These are phyloP conservation scores for Candida boleticola DNA, from an alignment of 805 yeast species.

Conservation along the genomic window DNA sequence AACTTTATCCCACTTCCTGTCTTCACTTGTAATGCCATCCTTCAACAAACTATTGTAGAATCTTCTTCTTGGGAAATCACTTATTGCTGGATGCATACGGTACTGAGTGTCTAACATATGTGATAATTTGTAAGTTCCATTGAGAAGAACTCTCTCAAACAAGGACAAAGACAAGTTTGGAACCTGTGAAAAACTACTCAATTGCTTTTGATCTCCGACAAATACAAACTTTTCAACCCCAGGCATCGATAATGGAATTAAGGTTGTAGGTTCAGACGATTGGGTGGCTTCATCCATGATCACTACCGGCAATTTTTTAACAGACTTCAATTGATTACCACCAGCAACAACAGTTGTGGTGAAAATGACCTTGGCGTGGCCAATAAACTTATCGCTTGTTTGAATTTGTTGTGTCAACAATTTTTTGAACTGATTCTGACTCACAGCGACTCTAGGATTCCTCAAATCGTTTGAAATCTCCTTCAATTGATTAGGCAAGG, in stretches of 20 bases:
- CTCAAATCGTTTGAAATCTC: slow-evolving; percentile 45
- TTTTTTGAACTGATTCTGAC: slow-evolving; percentile 50
- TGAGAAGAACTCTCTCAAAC: slow-evolving; percentile 63
- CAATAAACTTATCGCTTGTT: slow-evolving; percentile 48
- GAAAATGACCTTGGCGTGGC: slow-evolving; percentile 67
- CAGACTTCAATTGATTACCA: slow-evolving; percentile 56
- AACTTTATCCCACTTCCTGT: slow-evolving; percentile 47
- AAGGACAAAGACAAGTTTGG: slow-evolving; percentile 65
- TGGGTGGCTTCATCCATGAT: slow-evolving; percentile 81
- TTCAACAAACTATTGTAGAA: slow-evolving; percentile 50
- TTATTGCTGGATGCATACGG: slow-evolving; percentile 64
- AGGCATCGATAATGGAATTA: slow-evolving; percentile 68
- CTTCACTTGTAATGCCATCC: slow-evolving; percentile 58
- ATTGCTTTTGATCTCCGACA: slow-evolving; percentile 75
- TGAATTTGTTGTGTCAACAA: slow-evolving; percentile 42
- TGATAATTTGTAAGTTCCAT: slow-evolving; percentile 59
- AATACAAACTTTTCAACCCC: slow-evolving; percentile 66
- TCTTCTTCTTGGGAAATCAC: slow-evolving; percentile 54
- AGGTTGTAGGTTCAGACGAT: slow-evolving; percentile 68
- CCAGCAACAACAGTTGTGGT: slow-evolving; percentile 76
- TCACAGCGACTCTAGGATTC: slow-evolving; percentile 36
- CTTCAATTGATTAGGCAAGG: slow-evolving; percentile 44
- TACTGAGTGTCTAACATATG: slow-evolving; percentile 70
- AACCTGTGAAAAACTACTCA: slow-evolving; percentile 68
- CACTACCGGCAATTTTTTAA: slow-evolving; percentile 58